Conservation (phyloP, 768 basidiomycete genomes). For the Lentinula sp. region DNA sequence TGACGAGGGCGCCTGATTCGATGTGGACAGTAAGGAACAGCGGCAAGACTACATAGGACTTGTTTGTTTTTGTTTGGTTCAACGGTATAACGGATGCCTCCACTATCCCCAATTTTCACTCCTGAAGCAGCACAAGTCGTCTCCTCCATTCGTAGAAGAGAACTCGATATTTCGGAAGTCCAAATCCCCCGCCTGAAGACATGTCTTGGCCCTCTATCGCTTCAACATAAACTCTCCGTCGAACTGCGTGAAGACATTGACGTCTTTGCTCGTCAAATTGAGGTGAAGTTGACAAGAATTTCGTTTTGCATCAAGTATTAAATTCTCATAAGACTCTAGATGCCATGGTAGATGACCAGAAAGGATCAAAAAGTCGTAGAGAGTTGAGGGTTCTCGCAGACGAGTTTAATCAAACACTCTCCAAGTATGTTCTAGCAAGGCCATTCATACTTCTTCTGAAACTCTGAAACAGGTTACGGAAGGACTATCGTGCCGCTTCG, state of each 20-base stretch:
- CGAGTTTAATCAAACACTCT: conserved; percentile 39
- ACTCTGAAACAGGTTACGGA: conserved; percentile 39
- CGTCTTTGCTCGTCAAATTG: conserved; percentile 54
- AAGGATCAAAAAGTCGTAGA: conserved; percentile 42
- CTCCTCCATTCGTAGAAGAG: conserved; percentile 44
- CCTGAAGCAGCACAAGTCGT: conserved; percentile 46
- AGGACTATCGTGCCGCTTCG: conserved; percentile 61
- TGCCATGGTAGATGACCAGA: conserved; percentile 67
- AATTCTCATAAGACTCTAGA: conserved; percentile 49
- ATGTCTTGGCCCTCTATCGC: conserved; percentile 62
- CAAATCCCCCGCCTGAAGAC: conserved; percentile 70
- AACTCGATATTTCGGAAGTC: conserved; percentile 58
- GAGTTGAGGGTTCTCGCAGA: conserved; percentile 47
- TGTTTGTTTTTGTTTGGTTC: too few species aligned
- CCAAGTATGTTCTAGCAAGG: conserved; percentile 32
- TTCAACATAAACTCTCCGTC: conserved; percentile 69
- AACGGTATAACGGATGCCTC: conserved; percentile 30
- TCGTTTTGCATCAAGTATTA: conserved; percentile 9
- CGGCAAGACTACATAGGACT: too few species aligned
- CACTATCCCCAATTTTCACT: conserved; percentile 49
- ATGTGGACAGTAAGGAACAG: too few species aligned
- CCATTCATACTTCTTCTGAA: neutral
- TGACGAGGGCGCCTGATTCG: neutral
- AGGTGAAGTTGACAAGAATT: conserved; percentile 33
- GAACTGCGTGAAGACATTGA: conserved; percentile 78